phyloP scores from a whole-genome alignment of 768 basidiomycete species.

The Suillus plorans region DNA sequence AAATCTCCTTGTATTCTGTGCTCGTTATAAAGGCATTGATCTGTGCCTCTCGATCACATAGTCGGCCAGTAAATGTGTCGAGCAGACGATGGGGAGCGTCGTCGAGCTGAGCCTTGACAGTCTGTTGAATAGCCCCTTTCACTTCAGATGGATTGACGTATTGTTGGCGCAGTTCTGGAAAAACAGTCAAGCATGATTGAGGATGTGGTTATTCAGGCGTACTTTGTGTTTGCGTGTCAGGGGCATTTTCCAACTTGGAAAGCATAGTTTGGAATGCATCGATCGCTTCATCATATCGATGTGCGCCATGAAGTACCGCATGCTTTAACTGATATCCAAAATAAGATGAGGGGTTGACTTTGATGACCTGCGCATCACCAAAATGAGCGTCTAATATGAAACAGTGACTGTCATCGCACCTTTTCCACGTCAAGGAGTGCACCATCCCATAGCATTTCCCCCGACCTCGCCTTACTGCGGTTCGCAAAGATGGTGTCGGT shows the following conservation, averaged over 20 bases:
- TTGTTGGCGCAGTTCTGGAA: background rate
- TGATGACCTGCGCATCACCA: background rate
- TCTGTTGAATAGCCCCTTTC: background rate
- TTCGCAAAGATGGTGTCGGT: background rate
- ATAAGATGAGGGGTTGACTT: background rate
- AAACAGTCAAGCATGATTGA: background rate
- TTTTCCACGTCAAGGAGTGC: background rate
- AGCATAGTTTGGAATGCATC: background rate
- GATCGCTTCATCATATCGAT: background rate
- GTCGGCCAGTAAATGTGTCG: background rate
- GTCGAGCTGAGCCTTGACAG: background rate
- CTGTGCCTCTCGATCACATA: background rate
- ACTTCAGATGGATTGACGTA: background rate
- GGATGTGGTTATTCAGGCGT: background rate
- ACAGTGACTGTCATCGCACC: background rate
- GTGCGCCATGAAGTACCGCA: background rate
- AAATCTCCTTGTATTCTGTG: background rate
- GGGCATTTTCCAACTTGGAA: background rate
- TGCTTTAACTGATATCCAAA: background rate
- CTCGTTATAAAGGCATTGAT: background rate
- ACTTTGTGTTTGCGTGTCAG: background rate
- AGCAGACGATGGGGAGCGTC: background rate
- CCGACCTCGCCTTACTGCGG: background rate
- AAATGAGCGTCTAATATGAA: background rate
- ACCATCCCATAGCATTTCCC: background rate